Percentiles rank a stretch among this genome's conserved stretches.
phyloP scores from a whole-genome alignment of 2,329 filamentous ascomycete species.

The Rachicladosporium sp. region DNA sequence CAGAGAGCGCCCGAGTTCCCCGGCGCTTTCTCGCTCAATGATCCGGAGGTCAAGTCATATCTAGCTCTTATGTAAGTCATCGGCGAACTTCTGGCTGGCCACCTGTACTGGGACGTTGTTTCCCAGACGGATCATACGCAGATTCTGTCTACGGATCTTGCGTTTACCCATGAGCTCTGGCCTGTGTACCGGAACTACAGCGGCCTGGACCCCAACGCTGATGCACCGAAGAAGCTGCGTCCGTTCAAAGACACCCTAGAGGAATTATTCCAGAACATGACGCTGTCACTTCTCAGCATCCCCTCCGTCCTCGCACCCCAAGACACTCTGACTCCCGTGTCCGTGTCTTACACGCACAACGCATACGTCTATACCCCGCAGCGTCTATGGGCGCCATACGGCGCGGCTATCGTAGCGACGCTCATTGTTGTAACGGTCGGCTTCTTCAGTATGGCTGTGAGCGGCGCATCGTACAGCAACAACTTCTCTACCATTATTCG shows the following conservation, averaged over 20 bases:
- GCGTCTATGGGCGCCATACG: constrained; percentile 11
- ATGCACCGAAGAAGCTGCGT: no score
- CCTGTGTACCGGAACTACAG: no score
- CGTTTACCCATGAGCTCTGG: constrained; percentile 1
- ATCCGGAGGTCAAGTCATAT: no score
- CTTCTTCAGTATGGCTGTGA: constrained; percentile 4
- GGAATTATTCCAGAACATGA: constrained; percentile 12
- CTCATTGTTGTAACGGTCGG: constrained; percentile 6
- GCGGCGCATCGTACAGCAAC: constrained; percentile 7
- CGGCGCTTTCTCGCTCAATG: no score
- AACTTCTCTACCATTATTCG: constrained; percentile 13
- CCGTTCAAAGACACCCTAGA: not conserved
- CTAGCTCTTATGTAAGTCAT: no score
- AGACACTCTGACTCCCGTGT: not conserved
- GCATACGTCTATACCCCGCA: constrained; percentile 8
- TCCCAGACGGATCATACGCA: not conserved
- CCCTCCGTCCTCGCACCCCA: not conserved
- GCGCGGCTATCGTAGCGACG: constrained; percentile 7
- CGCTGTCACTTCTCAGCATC: constrained; percentile 1
- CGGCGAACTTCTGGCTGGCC: no score
- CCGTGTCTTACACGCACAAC: constrained; percentile 6
- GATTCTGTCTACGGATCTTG: constrained; percentile 1
- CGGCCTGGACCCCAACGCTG: no score
- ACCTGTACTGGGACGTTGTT: no score
- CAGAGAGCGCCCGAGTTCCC: no score